These are phyloP conservation scores for Lagerstroemia speciosa DNA, from an alignment of 345 rosid genomes.

Conservation along the genomic window DNA sequence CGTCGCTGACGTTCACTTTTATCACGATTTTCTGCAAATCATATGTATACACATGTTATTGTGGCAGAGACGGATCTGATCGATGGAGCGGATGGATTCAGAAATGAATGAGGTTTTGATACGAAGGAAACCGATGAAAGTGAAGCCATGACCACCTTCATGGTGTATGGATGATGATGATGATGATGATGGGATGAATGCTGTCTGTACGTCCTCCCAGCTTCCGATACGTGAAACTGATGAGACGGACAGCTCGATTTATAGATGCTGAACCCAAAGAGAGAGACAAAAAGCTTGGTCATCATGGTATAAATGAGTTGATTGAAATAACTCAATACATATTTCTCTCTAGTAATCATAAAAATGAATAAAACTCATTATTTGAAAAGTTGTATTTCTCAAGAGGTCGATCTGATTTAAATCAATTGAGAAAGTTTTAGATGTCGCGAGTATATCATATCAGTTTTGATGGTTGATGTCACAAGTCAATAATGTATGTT, in stretches of 20 bases:
- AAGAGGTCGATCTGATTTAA: too few species aligned
- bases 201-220: not conserved
- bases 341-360: too few species aligned
- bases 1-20: not conserved
- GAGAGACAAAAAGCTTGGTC: not conserved
- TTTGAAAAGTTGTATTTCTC: too few species aligned
- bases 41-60: not conserved
- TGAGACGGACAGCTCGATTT: not conserved
- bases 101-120: not conserved
- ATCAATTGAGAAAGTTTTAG: too few species aligned
- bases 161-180: not conserved
- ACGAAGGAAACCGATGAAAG: not conserved
- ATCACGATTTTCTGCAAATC: slow-evolving; percentile 1
- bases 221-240: not conserved
- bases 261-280: not conserved
- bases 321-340: too few species aligned
- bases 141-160: not conserved
- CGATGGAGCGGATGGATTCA: not conserved
- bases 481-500: too few species aligned
- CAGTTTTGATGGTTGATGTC: too few species aligned
- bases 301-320: too few species aligned
- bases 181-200: not conserved
- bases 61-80: not conserved
- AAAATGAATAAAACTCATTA: too few species aligned
- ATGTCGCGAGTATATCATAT: too few species aligned